phyloP scores from a whole-genome alignment of 805 yeast genomes.

The Tetrapisispora taiwanensis region DNA sequence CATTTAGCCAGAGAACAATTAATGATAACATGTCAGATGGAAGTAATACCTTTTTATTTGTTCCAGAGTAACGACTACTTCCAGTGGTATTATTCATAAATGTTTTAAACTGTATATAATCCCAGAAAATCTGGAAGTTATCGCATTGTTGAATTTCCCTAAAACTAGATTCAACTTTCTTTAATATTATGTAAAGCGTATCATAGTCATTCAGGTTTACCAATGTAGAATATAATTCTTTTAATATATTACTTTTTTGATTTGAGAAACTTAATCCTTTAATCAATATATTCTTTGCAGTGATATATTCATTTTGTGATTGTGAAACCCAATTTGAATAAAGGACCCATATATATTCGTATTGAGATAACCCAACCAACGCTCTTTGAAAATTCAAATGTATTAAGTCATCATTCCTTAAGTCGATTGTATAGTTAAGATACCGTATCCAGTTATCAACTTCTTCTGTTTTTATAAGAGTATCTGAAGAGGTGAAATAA shows the following conservation, averaged over 20 bases:
- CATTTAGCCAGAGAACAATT: constrained; percentile 14
- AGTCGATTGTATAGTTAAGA: constrained; percentile 19
- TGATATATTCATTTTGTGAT: constrained; percentile 11
- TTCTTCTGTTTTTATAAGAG: constrained; percentile 16
- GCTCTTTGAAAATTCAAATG: constrained; percentile 28
- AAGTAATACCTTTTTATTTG: constrained; percentile 2
- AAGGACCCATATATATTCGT: constrained; percentile 25
- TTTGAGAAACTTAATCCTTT: constrained; percentile 15
- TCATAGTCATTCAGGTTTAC: constrained; percentile 16
- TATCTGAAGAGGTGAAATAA: constrained; percentile 22
- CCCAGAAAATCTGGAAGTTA: constrained; percentile 25
- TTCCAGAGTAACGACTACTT: constrained; percentile 14
- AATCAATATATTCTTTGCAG: constrained; percentile 19
- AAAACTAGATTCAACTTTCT: constrained; percentile 7
- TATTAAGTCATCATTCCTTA: constrained; percentile 13
- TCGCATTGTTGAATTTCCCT: constrained; percentile 15
- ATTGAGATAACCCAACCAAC: constrained; percentile 22
- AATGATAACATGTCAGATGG: constrained; percentile 9
- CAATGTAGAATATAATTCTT: constrained; percentile 14
- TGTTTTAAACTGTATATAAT: constrained; percentile 19
- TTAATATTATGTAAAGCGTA: constrained; percentile 9
- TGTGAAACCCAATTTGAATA: constrained; percentile 25
- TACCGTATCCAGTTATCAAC: constrained; percentile 23
- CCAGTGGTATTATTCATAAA: constrained; percentile 11
- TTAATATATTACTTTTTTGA: constrained; percentile 17